Base-by-base conservation (phyloP, 768 basidiomycete species). In the Royoungia palumana region DNA sequence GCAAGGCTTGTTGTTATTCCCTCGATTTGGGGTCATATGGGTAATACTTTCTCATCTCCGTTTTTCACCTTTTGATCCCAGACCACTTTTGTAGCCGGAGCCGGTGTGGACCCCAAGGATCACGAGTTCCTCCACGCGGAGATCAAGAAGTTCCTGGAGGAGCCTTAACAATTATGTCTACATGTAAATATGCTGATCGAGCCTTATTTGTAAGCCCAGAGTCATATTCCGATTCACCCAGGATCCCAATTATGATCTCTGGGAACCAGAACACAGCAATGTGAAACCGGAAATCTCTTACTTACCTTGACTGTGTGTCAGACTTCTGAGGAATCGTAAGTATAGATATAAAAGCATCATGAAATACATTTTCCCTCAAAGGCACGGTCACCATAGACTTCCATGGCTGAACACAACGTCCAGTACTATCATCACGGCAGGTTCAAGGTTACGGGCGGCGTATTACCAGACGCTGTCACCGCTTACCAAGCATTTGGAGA, bases 11-110 rank as follows among this genome's bases (percentile, higher is more conserved):
- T 75, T 1, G 65, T 81, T 4, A 81, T 82, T 40, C 69, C 76
- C 48, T 78, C 79, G 1, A 67, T 75, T 24, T 81, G 79, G 78
- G 80, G 81, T 6, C 81, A 83, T 60, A 68, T 76, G 63, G 76
- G 80, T 78, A 52, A 41, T 49, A 13, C 7, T 21, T 27, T 12
- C 16, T 25, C 20, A 22, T 34, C 9, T n/a, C 27, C 42, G 2
- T 27, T 24, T 19, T 34, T n/a, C 32, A 10, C 22, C 22, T 37
- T 39, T 27, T 16, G 14, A 34, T 32, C 49, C 17, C 47, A 41
- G 43, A 16, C 14, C 34, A 41, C 13, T 16, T 32, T 32, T 55
- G 30, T 48, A 77, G 77, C 74, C 46, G 79, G 77, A 14, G 74
- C 72, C 19, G 75, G 74, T 17, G 49, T 66, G 1, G 75, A 76